Percentiles rank a stretch among this genome's conserved stretches.
Conservation (phyloP, 2,329 filamentous ascomycete genomes). For the Tolypocladium guangdongense region DNA sequence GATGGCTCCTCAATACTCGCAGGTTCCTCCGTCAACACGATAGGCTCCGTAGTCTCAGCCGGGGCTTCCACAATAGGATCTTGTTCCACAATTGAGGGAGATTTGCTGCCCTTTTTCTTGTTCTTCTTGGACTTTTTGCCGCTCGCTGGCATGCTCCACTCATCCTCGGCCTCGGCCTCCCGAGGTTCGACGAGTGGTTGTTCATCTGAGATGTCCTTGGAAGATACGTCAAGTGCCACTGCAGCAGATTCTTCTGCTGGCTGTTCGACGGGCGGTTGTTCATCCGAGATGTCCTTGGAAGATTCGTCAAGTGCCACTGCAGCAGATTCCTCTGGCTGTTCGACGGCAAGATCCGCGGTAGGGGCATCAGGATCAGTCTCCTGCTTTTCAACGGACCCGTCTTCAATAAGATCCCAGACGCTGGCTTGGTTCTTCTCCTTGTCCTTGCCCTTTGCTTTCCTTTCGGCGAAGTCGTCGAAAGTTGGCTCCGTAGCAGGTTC, state of each 20-base stretch:
- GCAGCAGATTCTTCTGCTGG: not conserved
- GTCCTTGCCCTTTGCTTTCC: conserved; percentile 23
- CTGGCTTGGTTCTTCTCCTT: conserved; percentile 18
- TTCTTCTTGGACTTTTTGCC: conserved; percentile 19
- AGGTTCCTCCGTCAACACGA: conserved; percentile 1
- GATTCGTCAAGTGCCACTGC: not conserved
- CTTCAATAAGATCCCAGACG: conserved; percentile 5
- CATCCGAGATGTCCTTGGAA: not conserved
- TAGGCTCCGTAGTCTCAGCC: not conserved
- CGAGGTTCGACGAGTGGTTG: not conserved
- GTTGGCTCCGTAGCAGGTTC: conserved; percentile 3
- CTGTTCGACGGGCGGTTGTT: not conserved
- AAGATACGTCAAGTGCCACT: not conserved
- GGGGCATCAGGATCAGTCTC: not conserved
- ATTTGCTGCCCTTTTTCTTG: conserved; percentile 20
- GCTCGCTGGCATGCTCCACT: conserved; percentile 5
- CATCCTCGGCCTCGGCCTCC: conserved; percentile 8
- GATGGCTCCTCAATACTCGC: not conserved
- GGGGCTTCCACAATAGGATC: not conserved
- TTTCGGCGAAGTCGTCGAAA: conserved; percentile 5
- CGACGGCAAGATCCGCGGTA: not conserved
- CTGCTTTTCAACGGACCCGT: not conserved
- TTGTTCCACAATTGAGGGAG: not conserved
- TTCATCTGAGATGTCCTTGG: not conserved
- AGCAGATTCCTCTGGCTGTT: not conserved